Conservation (phyloP, 495 filamentous ascomycete genomes). For the Penicillium dipodomyicola region DNA sequence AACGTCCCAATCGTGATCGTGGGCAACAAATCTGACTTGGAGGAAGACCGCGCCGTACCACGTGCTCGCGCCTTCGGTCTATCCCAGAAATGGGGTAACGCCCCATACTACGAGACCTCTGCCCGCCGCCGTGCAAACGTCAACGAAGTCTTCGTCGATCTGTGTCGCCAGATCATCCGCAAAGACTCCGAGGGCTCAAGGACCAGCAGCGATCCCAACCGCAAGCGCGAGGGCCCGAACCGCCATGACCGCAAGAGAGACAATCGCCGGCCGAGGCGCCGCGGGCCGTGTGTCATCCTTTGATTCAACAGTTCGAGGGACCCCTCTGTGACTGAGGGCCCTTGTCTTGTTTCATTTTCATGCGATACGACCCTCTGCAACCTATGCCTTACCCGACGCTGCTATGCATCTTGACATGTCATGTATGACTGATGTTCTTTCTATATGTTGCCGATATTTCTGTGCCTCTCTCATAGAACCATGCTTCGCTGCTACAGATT, state of each 20-base stretch:
- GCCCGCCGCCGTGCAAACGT: slow-evolving; percentile 85
- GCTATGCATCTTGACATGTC: slow-evolving; percentile 25
- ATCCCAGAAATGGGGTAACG: slow-evolving; percentile 82
- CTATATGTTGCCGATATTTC: slow-evolving; percentile 21
- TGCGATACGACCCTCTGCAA: slow-evolving; percentile 10
- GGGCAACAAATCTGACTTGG: slow-evolving; percentile 95
- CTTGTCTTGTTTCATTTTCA: slow-evolving; percentile 13
- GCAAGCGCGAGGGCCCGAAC: slow-evolving; percentile 39
- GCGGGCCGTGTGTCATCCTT: slow-evolving; percentile 46
- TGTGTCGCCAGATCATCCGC: slow-evolving; percentile 87
- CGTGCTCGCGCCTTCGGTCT: slow-evolving; percentile 81
- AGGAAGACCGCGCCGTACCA: slow-evolving; percentile 84
- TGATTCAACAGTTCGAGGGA: slow-evolving; percentile 20
- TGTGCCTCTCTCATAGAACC: slow-evolving; percentile 25
- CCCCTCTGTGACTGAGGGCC: neutral
- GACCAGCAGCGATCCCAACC: slow-evolving; percentile 40
- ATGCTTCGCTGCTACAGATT: slow-evolving; percentile 22
- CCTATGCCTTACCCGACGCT: slow-evolving; percentile 1
- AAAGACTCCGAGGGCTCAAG: slow-evolving; percentile 57
- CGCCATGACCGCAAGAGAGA: slow-evolving; percentile 35
- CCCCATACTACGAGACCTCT: slow-evolving; percentile 93
- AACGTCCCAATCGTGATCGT: slow-evolving; percentile 92
- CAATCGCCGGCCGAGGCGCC: slow-evolving; percentile 29
- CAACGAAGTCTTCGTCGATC: slow-evolving; percentile 90
- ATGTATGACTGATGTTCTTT: slow-evolving; percentile 24